Conservation (phyloP, 257 asterid genomes). For the Fraxinus quadrangulata region DNA sequence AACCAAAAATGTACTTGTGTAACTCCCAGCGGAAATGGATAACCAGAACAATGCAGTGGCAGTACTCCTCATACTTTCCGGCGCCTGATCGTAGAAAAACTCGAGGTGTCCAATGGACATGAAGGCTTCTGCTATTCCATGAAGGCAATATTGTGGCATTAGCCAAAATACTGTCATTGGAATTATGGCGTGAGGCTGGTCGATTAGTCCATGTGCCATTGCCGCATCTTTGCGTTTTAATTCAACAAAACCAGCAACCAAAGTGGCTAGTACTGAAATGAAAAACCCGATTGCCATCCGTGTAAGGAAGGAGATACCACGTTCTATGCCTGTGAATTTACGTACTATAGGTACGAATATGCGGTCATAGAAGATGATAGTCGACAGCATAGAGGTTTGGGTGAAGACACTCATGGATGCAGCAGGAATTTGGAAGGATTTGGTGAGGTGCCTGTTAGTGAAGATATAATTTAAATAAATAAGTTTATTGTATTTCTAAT, state of each 20-base stretch:
- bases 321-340: constrained; percentile 63
- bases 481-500: background rate
- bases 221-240: constrained; percentile 59
- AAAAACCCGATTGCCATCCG: constrained; percentile 74
- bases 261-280: constrained; percentile 59
- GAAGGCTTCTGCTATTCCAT: constrained; percentile 85
- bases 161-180: constrained; percentile 80
- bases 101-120: constrained; percentile 84
- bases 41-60: constrained; percentile 79
- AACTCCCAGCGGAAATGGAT: constrained; percentile 74
- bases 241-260: constrained; percentile 71
- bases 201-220: constrained; percentile 41
- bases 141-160: constrained; percentile 67
- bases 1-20: constrained; percentile 68
- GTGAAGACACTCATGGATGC: constrained; percentile 85
- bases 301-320: constrained; percentile 71
- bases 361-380: constrained; percentile 68
- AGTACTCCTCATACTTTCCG: constrained; percentile 91
- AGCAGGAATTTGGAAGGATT: constrained; percentile 66
- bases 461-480: background rate
- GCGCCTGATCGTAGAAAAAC: constrained; percentile 85
- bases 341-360: constrained; percentile 59
- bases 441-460: constrained; percentile 66
- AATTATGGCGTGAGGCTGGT: constrained; percentile 37
- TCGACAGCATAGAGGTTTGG: constrained; percentile 59